Percentiles rank a stretch among this genome's conserved stretches.
Evolutionary conservation across 345 rosid genomes (phyloP).

Genomic region (Moricandia moricandioides): DNA sequence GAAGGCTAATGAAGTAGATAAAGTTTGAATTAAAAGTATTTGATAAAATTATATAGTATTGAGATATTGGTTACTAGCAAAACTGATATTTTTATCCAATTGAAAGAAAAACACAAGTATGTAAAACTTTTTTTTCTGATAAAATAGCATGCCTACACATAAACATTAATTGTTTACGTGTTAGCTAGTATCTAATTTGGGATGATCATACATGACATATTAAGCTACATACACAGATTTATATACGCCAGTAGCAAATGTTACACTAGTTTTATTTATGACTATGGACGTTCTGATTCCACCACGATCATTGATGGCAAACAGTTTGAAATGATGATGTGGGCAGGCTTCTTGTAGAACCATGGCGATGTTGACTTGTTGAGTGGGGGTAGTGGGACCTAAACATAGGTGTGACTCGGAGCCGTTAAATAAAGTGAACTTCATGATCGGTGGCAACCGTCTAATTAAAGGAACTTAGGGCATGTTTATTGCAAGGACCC

Average conservation of each 20-base stretch:
- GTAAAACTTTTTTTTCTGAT: no score
- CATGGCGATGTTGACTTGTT: neutral
- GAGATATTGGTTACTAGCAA: neutral
- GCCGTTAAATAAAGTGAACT: neutral
- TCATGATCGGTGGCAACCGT: neutral
- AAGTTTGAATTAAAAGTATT: neutral
- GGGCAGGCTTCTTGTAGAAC: neutral
- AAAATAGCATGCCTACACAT: no score
- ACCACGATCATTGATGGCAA: neutral
- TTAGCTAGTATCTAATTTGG: neutral
- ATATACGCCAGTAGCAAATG: neutral
- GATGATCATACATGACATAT: neutral
- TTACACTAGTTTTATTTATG: neutral
- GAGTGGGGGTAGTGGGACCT: neutral
- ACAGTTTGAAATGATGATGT: neutral
- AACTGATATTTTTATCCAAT: neutral
- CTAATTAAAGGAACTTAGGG: constrained; percentile 1
- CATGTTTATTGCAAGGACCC: no score
- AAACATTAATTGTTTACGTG: neutral
- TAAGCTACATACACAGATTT: neutral
- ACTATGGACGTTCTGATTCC: neutral
- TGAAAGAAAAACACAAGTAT: no score
- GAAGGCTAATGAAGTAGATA: neutral
- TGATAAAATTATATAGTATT: neutral
- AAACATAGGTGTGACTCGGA: constrained; percentile 7